Evolutionary conservation across 306 rosid genomes (phyloP).

Genomic region (Dryas alaskensis): DNA sequence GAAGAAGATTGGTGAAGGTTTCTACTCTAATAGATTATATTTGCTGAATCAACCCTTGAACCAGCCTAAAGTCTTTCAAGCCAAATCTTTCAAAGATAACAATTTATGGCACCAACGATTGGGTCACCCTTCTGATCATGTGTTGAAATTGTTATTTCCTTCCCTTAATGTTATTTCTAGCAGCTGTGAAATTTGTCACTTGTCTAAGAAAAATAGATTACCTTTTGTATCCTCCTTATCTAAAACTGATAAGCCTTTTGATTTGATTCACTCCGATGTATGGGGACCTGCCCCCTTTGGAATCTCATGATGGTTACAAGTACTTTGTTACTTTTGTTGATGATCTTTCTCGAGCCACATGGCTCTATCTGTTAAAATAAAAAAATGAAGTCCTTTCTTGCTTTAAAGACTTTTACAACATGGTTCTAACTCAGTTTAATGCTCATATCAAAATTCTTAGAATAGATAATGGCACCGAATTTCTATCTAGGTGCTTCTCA

Average conservation of each 20-base stretch:
- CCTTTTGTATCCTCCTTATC: conserved; percentile 8
- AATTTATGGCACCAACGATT: too few species aligned
- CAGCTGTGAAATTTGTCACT: not conserved
- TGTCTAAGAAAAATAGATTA: not conserved
- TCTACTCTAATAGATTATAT: too few species aligned
- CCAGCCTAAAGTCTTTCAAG: too few species aligned
- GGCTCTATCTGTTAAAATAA: not conserved
- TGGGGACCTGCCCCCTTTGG: conserved; percentile 7
- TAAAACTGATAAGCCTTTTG: conserved; percentile 3
- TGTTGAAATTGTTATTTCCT: too few species aligned
- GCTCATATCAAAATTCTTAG: not conserved
- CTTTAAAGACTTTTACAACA: not conserved
- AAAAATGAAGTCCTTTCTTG: not conserved
- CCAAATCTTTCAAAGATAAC: too few species aligned
- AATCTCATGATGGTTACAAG: conserved; percentile 8
- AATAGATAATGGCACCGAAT: not conserved
- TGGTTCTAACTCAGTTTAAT: not conserved
- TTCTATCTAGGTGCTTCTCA: not conserved
- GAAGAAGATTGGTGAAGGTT: too few species aligned
- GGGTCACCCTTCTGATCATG: too few species aligned
- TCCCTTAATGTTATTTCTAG: too few species aligned
- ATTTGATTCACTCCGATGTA: conserved; percentile 15
- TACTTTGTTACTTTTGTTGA: not conserved
- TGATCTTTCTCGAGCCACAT: not conserved
- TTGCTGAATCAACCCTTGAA: too few species aligned